Conservation (phyloP, 768 basidiomycete genomes). For the Mycena vulgaris region DNA sequence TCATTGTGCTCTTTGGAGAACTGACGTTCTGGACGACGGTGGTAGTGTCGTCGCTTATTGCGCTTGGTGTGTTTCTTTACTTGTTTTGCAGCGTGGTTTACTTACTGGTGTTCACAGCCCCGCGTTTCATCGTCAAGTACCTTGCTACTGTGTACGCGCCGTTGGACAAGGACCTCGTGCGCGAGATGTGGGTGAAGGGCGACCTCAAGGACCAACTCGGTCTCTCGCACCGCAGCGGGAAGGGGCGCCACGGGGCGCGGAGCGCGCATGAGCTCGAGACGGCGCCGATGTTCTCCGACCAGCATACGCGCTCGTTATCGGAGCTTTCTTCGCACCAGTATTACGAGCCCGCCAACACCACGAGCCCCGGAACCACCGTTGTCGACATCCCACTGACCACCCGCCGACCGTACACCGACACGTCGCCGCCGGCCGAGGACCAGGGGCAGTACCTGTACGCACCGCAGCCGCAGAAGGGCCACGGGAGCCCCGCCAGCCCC, state of each 20-base stretch:
- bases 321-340: constrained; percentile 66
- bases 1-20: constrained; percentile 80
- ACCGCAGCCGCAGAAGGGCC: constrained; percentile 22
- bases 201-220: constrained; percentile 88
- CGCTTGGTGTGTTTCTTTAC: constrained; percentile 71
- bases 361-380: constrained; percentile 51
- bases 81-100: background rate
- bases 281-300: constrained; percentile 78
- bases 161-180: constrained; percentile 90
- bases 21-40: constrained; percentile 90
- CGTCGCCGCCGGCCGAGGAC: constrained; percentile 58
- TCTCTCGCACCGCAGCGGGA: constrained; percentile 73
- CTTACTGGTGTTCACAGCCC: constrained; percentile 62
- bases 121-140: constrained; percentile 86
- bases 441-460: constrained; percentile 40
- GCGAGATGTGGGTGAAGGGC: constrained; percentile 92
- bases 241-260: constrained; percentile 52
- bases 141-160: constrained; percentile 80
- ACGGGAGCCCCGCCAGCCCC: constrained; percentile 26
- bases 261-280: constrained; percentile 62
- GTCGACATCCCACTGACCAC: constrained; percentile 53
- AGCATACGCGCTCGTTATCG: constrained; percentile 75
- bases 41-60: constrained; percentile 75
- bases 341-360: constrained; percentile 64
- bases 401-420: constrained; percentile 60